Percentiles rank a stretch among this genome's conserved stretches.
These are phyloP conservation scores for Pyronema omphalodes DNA, from an alignment of 495 filamentous ascomycete genomes.

Conservation along the genomic window DNA sequence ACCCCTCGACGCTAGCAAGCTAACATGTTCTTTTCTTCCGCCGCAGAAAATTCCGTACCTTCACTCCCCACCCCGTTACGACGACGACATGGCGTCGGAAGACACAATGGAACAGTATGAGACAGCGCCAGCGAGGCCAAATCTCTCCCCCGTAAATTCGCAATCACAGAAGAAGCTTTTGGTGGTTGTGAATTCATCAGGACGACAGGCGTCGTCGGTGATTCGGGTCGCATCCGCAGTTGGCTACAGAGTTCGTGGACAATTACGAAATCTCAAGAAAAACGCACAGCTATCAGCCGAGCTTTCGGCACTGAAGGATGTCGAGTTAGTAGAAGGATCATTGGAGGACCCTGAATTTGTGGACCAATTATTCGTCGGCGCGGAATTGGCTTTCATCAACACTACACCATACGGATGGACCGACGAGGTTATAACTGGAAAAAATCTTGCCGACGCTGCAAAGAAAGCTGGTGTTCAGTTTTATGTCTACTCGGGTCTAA, in stretches of 20 bases:
- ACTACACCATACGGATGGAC: conserved; percentile 74
- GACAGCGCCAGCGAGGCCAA: neutral
- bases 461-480: conserved; percentile 69
- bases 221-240: conserved; percentile 82
- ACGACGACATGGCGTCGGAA: neutral
- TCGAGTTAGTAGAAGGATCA: conserved; percentile 63
- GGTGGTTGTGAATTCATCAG: conserved; percentile 80
- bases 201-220: conserved; percentile 82
- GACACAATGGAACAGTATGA: neutral
- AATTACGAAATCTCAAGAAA: conserved; percentile 52
- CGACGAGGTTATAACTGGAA: conserved; percentile 76
- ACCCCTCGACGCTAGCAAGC: neutral
- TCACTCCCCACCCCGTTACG: conserved; percentile 4
- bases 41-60: conserved; percentile 7
- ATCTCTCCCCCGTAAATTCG: conserved; percentile 6
- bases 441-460: conserved; percentile 72
- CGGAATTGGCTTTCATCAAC: conserved; percentile 87
- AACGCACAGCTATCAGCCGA: conserved; percentile 39
- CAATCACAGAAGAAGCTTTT: conserved; percentile 43
- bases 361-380: conserved; percentile 57
- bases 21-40: neutral
- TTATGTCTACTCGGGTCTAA: conserved; percentile 93
- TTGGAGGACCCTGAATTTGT: conserved; percentile 59
- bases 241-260: conserved; percentile 76
- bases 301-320: conserved; percentile 60